Conservation (phyloP, 768 basidiomycete species). For the Phaeotremella skinneri region DNA sequence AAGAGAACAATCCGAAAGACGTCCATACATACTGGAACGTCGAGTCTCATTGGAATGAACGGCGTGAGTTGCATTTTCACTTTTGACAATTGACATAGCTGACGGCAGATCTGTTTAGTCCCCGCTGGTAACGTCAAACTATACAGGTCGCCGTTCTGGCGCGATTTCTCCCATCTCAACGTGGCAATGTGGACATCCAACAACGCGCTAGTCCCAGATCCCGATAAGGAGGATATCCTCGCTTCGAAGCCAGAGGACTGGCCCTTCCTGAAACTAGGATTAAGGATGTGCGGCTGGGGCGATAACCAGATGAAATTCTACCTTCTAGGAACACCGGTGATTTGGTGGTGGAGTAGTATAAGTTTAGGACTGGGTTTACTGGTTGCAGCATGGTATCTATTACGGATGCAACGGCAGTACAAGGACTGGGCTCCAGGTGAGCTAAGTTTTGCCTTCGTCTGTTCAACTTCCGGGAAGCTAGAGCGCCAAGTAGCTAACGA, state of each 20-base stretch:
- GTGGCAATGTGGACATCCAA: constrained; percentile 99
- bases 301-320: constrained; percentile 86
- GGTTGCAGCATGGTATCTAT: constrained; percentile 64
- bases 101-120: constrained; percentile 56
- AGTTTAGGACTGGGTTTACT: constrained; percentile 58
- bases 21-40: constrained; percentile 96
- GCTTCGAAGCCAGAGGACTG: constrained; percentile 90
- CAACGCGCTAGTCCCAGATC: constrained; percentile 94
- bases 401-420: constrained; percentile 83
- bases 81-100: background rate
- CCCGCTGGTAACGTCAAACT: constrained; percentile 76
- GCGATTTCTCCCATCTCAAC: constrained; percentile 98
- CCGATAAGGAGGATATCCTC: constrained; percentile 97
- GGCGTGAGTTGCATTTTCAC: constrained; percentile 62
- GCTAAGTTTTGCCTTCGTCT: no score
- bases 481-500: no score
- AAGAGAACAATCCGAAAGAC: constrained; percentile 76
- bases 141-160: constrained; percentile 86
- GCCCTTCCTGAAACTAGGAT: constrained; percentile 83
- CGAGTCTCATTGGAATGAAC: constrained; percentile 94
- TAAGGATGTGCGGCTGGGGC: constrained; percentile 98
- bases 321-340: constrained; percentile 82
- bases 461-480: background rate
- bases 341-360: constrained; percentile 79
- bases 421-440: constrained; percentile 82